Base-by-base conservation (phyloP, 176 grass and related monocot species). In the Carex littledalei region DNA sequence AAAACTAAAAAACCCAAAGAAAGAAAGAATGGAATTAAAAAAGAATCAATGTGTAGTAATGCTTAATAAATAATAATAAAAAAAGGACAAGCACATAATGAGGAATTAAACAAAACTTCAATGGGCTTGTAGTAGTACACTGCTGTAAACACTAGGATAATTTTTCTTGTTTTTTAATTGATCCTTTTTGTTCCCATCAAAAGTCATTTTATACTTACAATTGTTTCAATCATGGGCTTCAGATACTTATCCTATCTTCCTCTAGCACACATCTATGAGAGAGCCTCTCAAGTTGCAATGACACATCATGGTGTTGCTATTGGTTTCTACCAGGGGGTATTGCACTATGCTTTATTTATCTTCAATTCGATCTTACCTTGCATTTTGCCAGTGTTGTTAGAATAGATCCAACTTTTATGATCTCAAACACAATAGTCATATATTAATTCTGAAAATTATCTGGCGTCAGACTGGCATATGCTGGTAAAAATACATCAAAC, bases 281-380 rank as follows among this genome's bases (percentile, higher is more conserved):
- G 94, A 29, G 89, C 49, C 66, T 89, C 91, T 83, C 92, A 97
- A 92, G 26, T 94, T 88, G 70, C 81, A 75, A 35, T 92, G 89
- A 86, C 89, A 84, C 89, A 91, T 58, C 83, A 53, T 54, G 94
- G 94, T 50, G 90, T 89, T 88, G 87, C 90, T 71, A 64, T 94
- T 88, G 94, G 94, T 81, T 97, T 97, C 89, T 97, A 92, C 82
- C 94, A 97, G 88, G 94, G 94, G 92, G 92, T 97, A 94, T 77
- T 80, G 29, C 20, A 77, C 20, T 77, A 54, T 22, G 21, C 64
- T 67, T 8, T 18, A 3, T 43, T 70, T 41, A 41, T n/a, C 9
- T 66, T 66, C 26, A 66, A 66, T 31, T 66, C 16, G 5, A 70
- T 70, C 14, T 70, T 70, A 1, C 34, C 8, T 67, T 41, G 14